Conservation (phyloP, 345 rosid genomes). For the Pistacia integerrima region DNA sequence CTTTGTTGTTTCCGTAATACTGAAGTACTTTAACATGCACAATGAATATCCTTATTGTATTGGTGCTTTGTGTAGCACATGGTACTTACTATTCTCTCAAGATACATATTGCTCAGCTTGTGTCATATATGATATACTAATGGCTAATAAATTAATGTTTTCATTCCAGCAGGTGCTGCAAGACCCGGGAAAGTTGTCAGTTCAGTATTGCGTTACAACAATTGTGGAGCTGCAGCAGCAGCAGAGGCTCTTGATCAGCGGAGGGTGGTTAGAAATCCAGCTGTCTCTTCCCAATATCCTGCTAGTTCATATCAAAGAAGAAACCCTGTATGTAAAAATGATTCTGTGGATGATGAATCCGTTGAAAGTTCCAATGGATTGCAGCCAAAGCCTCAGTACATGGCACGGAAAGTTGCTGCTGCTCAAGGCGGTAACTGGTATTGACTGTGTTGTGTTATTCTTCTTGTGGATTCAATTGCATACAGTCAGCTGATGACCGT, state of each 20-base stretch:
- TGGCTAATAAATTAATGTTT: constrained; percentile 3
- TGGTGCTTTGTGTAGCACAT: no score
- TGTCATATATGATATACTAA: background rate
- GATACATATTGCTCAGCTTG: background rate
- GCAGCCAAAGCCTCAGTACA: constrained; percentile 83
- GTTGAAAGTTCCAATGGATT: constrained; percentile 59
- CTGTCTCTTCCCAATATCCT: constrained; percentile 53
- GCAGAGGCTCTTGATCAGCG: constrained; percentile 75
- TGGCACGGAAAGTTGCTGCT: constrained; percentile 82
- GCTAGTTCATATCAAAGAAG: constrained; percentile 65
- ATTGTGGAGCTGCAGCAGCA: constrained; percentile 65
- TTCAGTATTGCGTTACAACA: constrained; percentile 79
- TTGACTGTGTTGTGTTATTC: constrained; percentile 26
- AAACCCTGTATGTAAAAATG: constrained; percentile 63
- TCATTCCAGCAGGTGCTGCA: constrained; percentile 60
- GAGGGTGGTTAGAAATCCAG: constrained; percentile 69
- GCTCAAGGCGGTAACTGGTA: constrained; percentile 91
- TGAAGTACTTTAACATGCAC: background rate
- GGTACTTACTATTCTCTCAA: background rate
- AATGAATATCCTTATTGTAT: background rate
- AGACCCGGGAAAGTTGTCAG: constrained; percentile 90
- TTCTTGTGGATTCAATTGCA: constrained; percentile 7
- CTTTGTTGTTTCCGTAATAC: no score
- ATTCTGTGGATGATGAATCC: constrained; percentile 68
- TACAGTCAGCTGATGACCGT: background rate